A percentile compares a stretch with the other conserved stretches of the same genome.
Evolutionary conservation across 2,329 filamentous ascomycete species (phyloP).

Genomic region (Fusarium multiceps): DNA sequence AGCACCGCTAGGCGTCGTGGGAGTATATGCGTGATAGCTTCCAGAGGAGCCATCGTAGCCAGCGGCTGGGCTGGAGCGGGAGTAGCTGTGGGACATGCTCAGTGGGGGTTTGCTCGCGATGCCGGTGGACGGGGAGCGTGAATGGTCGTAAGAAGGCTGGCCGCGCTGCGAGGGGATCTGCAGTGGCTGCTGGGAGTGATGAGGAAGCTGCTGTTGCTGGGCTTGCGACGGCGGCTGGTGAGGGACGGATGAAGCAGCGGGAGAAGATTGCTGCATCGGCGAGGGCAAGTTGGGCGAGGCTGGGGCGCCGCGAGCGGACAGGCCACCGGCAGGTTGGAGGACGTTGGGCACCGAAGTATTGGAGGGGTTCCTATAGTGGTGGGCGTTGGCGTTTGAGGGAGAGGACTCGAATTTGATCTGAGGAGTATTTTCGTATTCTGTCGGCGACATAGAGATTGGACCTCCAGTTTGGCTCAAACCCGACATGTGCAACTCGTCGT

Average conservation of each 20-base stretch:
- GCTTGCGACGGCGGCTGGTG: conserved; percentile 52
- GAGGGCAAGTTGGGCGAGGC: conserved; percentile 57
- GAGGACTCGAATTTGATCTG: conserved; percentile 64
- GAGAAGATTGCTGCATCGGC: conserved; percentile 58
- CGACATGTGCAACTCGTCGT: conserved; percentile 68
- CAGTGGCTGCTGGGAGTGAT: conserved; percentile 49
- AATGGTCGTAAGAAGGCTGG: conserved; percentile 63
- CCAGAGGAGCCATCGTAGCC: conserved; percentile 63
- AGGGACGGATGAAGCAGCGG: conserved; percentile 45
- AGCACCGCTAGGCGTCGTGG: conserved; percentile 71
- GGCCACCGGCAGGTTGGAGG: conserved; percentile 65
- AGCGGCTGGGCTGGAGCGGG: conserved; percentile 82
- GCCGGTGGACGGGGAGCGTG: conserved; percentile 27
- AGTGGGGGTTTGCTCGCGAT: conserved; percentile 75
- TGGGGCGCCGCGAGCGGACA: conserved; percentile 51
- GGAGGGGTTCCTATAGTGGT: conserved; percentile 55
- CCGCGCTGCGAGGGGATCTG: conserved; percentile 62
- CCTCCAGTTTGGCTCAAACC: conserved; percentile 53
- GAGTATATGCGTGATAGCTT: conserved; percentile 66
- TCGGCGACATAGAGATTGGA: conserved; percentile 55
- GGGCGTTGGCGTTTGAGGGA: conserved; percentile 53
- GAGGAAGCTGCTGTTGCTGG: conserved; percentile 48
- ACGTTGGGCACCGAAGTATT: conserved; percentile 65
- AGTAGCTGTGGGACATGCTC: conserved; percentile 78
- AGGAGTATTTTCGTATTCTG: conserved; percentile 63